Evolutionary conservation across 2,329 filamentous ascomycete genomes (phyloP), one percentile per base, ranked within the genome.

Genomic region (Cercospora beticola): DNA sequence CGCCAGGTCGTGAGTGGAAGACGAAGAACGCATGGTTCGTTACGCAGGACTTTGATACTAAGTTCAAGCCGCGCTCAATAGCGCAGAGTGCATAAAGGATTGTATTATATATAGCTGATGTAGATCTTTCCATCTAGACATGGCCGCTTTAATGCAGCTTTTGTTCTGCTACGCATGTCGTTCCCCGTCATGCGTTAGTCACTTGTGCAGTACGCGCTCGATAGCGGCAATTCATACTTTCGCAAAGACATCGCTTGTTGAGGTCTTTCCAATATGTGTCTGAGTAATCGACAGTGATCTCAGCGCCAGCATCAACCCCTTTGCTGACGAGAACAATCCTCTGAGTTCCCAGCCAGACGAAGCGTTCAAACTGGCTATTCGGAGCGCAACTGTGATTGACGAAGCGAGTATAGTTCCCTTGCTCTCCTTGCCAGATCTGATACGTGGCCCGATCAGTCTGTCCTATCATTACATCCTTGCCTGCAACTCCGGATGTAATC

Each of bases 281-380:
- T 12, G 85, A 86, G 72, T 88, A 88, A 70, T 88, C 86, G 5
- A 88, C 84, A 10, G 86, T 87, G 62, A 88, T 81, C 75, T 88
- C 86, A 6, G 79, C 78, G 0, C 84, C 85, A 3, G 85, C 83
- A 36, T 82, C 79, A 14, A 88, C 82, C 1, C 86, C 86, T 68
- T 85, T 85, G 62, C 83, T 85, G 5, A 88, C 86, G 4, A 88
- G 78, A 21, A 88, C 78, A 12, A 87, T 83, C 12, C 85, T 79
- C 76, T 88, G 85, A 4, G 81, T 83, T 23, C 86, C 84, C 18
- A 86, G 73, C 86, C 86, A 88, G n/a, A 81, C 81, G 73, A 88
- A 88, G 9, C 82, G 81, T 71, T 87, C 82, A 57, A 86, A 87
- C 73, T 87, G 86, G 63, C 83, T 83, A 70, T 88, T 88, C 1